phyloP scores from a whole-genome alignment of 2,329 filamentous ascomycete species.

The Arthroderma sp. region DNA sequence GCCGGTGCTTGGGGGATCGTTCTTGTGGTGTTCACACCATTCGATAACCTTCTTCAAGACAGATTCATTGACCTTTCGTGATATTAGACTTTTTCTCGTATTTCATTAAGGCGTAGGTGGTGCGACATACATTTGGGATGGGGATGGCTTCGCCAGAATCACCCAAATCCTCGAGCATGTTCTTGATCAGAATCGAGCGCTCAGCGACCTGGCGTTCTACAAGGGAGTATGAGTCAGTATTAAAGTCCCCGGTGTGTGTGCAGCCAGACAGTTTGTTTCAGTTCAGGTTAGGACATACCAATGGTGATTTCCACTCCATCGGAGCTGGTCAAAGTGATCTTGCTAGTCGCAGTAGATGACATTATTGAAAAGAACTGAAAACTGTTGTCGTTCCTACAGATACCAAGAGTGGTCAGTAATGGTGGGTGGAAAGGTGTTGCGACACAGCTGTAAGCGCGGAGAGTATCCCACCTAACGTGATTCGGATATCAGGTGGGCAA shows the following conservation, averaged over 20 bases:
- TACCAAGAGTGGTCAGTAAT: no score
- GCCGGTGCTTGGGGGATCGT: conserved; percentile 65
- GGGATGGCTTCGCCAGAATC: conserved; percentile 49
- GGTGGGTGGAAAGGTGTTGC: no score
- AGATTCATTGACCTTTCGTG: conserved; percentile 64
- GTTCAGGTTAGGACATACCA: conserved; percentile 29
- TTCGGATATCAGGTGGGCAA: no score
- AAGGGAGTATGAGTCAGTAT: conserved; percentile 24
- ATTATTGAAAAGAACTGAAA: background rate
- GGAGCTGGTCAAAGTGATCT: conserved; percentile 38
- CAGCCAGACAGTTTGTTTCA: background rate
- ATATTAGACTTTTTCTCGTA: background rate
- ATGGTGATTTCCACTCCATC: conserved; percentile 38
- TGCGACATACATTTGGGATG: conserved; percentile 47
- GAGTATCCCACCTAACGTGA: no score
- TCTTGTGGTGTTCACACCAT: conserved; percentile 93
- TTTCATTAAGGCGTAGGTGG: background rate
- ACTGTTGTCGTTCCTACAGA: no score
- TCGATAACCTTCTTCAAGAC: conserved; percentile 94
- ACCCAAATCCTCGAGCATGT: conserved; percentile 90
- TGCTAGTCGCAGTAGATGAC: conserved; percentile 15
- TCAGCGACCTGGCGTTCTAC: conserved; percentile 72
- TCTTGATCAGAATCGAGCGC: conserved; percentile 91
- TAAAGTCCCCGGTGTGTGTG: background rate
- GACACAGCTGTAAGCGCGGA: no score